A percentile compares a stretch with the other conserved stretches of the same genome.
phyloP scores from a whole-genome alignment of 306 rosid genomes.

The Hippophae gyantsensis region DNA sequence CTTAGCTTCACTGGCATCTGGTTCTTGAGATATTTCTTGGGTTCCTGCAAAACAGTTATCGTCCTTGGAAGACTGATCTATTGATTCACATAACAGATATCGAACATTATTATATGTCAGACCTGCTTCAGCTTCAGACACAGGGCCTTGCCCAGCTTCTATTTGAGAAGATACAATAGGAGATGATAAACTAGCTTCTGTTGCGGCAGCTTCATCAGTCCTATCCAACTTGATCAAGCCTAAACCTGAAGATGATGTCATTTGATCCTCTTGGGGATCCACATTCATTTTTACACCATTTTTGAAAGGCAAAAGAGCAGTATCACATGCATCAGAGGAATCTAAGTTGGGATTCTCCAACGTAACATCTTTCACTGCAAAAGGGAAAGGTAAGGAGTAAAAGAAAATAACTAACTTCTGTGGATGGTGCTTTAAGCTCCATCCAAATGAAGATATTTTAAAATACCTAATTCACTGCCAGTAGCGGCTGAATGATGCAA shows the following conservation, averaged over 20 bases:
- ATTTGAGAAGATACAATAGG: conserved; percentile 28
- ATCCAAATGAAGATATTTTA: conserved; percentile 11
- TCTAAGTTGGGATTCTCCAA: conserved; percentile 22
- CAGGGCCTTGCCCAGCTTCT: conserved; percentile 29
- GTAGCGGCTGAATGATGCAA: conserved; percentile 19
- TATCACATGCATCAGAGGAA: conserved; percentile 7
- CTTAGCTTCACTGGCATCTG: conserved; percentile 23
- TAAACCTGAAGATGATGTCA: conserved; percentile 19
- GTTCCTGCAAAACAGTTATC: conserved; percentile 25
- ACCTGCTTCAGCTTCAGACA: conserved; percentile 23
- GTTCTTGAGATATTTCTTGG: conserved; percentile 21
- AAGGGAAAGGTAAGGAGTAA: neutral
- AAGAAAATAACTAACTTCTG: conserved; percentile 6
- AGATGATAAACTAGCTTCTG: conserved; percentile 28
- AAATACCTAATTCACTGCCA: conserved; percentile 43
- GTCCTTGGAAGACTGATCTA: conserved; percentile 23
- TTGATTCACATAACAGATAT: conserved; percentile 15
- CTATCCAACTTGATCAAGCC: conserved; percentile 24
- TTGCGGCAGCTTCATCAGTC: conserved; percentile 25
- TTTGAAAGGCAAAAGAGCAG: conserved; percentile 30
- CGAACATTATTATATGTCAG: conserved; percentile 20
- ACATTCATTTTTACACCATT: conserved; percentile 18
- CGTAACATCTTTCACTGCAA: conserved; percentile 37
- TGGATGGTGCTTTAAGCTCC: conserved; percentile 5
- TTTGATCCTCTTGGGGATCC: conserved; percentile 22